Conservation (phyloP, 1,284 basidiomycete genomes). For the Apiotrichum domesticum region DNA sequence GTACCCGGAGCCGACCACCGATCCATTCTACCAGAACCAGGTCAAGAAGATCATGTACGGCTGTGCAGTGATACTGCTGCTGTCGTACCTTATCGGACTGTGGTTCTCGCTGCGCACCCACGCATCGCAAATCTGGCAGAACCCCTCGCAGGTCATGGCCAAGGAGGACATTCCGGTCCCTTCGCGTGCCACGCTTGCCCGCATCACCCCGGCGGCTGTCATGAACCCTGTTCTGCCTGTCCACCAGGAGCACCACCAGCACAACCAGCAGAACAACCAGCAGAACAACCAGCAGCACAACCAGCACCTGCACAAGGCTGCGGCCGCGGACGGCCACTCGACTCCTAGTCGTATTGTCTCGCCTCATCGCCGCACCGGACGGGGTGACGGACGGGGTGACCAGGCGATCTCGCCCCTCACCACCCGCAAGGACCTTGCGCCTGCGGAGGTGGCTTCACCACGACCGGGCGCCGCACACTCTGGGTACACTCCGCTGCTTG, state of each 20-base stretch:
- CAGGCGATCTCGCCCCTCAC: background rate
- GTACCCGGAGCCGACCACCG: slow-evolving; percentile 83
- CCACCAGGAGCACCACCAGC: slow-evolving; percentile 23
- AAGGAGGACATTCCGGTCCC: slow-evolving; percentile 54
- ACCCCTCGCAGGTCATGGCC: slow-evolving; percentile 78
- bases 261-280: background rate
- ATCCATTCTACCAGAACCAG: slow-evolving; percentile 94
- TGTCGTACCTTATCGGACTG: slow-evolving; percentile 95
- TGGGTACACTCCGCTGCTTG: slow-evolving; percentile 62
- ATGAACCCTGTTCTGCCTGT: slow-evolving; percentile 43
- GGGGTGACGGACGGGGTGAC: too few species aligned
- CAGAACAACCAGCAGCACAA: background rate
- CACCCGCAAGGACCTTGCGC: background rate
- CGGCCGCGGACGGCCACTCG: too few species aligned
- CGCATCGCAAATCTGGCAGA: slow-evolving; percentile 99
- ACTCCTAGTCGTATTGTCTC: background rate
- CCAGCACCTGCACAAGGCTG: background rate
- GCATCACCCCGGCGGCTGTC: slow-evolving; percentile 52
- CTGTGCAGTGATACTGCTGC: slow-evolving; percentile 79
- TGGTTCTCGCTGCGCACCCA: slow-evolving; percentile 99
- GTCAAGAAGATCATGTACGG: slow-evolving; percentile 93
- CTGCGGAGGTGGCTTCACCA: background rate
- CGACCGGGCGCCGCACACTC: background rate
- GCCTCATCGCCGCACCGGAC: background rate
- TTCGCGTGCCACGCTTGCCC: slow-evolving; percentile 27